phyloP scores from a whole-genome alignment of 306 rosid genomes.

The Quercus rubra region DNA sequence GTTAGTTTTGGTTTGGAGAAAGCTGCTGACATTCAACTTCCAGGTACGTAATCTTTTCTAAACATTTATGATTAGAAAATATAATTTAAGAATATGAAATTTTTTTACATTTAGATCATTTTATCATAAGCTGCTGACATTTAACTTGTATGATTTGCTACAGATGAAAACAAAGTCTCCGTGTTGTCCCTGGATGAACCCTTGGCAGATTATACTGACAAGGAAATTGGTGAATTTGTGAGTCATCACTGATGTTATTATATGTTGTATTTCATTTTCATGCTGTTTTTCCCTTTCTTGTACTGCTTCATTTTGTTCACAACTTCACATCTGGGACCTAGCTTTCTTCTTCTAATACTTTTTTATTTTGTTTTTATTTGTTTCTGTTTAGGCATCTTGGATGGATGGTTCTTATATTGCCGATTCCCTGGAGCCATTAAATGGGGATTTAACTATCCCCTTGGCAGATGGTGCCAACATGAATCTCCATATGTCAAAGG shows the following conservation, averaged over 20 bases:
- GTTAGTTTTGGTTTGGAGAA: slow-evolving; percentile 41
- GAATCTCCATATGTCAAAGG: slow-evolving; percentile 78
- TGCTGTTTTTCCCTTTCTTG: slow-evolving; percentile 6
- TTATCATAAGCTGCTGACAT: slow-evolving; percentile 37
- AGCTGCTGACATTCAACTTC: slow-evolving; percentile 70
- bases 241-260: slow-evolving; percentile 35
- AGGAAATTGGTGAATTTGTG: slow-evolving; percentile 67
- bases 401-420: slow-evolving; percentile 76
- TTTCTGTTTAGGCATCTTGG: slow-evolving; percentile 61
- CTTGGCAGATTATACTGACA: slow-evolving; percentile 43
- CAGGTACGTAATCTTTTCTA: slow-evolving; percentile 41
- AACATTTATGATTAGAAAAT: background rate
- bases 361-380: background rate
- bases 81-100: background rate
- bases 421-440: slow-evolving; percentile 48
- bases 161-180: slow-evolving; percentile 71
- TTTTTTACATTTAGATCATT: background rate
- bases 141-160: slow-evolving; percentile 9
- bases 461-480: slow-evolving; percentile 49
- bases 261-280: slow-evolving; percentile 2
- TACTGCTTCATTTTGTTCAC: slow-evolving; percentile 9
- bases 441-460: slow-evolving; percentile 71
- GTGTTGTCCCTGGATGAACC: slow-evolving; percentile 72
- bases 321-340: slow-evolving; percentile 11
- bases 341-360: background rate